Evolutionary conservation across 2,329 filamentous ascomycete species (phyloP).

Genomic region (Arthrobotrys iridis): DNA sequence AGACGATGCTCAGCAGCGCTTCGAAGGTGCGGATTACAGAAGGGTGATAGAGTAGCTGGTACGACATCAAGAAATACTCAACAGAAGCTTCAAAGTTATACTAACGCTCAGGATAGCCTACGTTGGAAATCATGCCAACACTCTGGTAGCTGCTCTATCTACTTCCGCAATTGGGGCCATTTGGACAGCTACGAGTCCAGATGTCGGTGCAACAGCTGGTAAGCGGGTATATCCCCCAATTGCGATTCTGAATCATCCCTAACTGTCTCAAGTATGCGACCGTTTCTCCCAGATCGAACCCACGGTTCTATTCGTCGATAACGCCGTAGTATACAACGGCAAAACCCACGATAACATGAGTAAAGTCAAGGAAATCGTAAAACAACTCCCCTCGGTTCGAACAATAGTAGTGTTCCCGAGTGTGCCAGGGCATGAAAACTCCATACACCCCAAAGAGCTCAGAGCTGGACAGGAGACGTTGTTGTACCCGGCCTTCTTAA

Average conservation of each 20-base stretch:
- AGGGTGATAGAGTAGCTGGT: slow-evolving; percentile 72
- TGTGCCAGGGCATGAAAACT: slow-evolving; percentile 62
- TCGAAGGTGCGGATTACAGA: slow-evolving; percentile 63
- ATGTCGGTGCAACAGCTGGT: slow-evolving; percentile 48
- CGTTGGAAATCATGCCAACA: slow-evolving; percentile 88
- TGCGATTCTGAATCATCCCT: not conserved
- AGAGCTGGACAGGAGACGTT: slow-evolving; percentile 38
- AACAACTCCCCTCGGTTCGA: slow-evolving; percentile 73
- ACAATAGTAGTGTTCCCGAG: slow-evolving; percentile 79
- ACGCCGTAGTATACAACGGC: slow-evolving; percentile 88
- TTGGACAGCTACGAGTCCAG: slow-evolving; percentile 89
- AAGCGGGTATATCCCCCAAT: not conserved
- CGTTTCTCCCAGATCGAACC: slow-evolving; percentile 86
- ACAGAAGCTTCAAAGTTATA: not conserved
- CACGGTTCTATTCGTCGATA: slow-evolving; percentile 83
- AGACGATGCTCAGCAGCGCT: slow-evolving; percentile 75
- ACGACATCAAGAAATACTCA: not conserved
- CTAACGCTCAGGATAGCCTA: slow-evolving; percentile 68
- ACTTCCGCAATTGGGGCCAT: slow-evolving; percentile 83
- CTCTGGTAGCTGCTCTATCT: slow-evolving; percentile 86
- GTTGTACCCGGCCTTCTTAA: slow-evolving; percentile 62
- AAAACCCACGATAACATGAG: slow-evolving; percentile 81
- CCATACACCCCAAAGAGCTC: slow-evolving; percentile 44
- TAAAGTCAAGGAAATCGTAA: slow-evolving; percentile 81
- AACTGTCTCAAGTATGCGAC: slow-evolving; percentile 72